phyloP scores from a whole-genome alignment of 1,284 basidiomycete genomes.

The Bondarzewia mesenterica region DNA sequence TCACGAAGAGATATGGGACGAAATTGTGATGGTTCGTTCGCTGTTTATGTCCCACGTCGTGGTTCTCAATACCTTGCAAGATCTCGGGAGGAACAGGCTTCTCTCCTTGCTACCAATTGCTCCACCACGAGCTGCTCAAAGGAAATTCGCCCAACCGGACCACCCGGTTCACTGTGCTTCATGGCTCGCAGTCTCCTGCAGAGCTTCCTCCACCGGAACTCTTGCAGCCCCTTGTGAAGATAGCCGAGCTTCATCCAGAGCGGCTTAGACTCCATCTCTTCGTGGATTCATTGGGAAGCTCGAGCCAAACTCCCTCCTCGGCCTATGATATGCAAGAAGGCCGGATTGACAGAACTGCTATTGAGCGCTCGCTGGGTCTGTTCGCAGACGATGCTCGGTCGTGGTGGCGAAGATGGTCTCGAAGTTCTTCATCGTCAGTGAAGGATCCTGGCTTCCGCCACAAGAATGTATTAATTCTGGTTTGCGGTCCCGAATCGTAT shows the following conservation, averaged over 20 bases:
- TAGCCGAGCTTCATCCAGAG: slow-evolving; percentile 42
- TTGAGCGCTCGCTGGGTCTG: slow-evolving; percentile 25
- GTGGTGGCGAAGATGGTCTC: slow-evolving; percentile 5
- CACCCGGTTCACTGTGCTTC: slow-evolving; percentile 62
- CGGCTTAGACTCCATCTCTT: slow-evolving; percentile 50
- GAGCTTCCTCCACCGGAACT: slow-evolving; percentile 62
- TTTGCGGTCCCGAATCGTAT: slow-evolving; percentile 76
- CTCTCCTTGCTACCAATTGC: slow-evolving; percentile 70
- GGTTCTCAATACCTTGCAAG: slow-evolving; percentile 26
- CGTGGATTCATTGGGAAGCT: slow-evolving; percentile 39
- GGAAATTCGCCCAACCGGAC: slow-evolving; percentile 24
- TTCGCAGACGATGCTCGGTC: slow-evolving; percentile 1
- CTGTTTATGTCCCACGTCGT: background rate
- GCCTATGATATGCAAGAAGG: slow-evolving; percentile 31
- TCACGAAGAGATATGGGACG: slow-evolving; percentile 58
- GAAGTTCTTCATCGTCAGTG: background rate
- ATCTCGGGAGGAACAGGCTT: slow-evolving; percentile 81
- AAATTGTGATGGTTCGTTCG: slow-evolving; percentile 64
- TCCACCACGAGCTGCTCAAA: slow-evolving; percentile 32
- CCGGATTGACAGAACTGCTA: slow-evolving; percentile 40
- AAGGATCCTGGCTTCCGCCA: slow-evolving; percentile 9
- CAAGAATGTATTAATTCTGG: slow-evolving; percentile 48
- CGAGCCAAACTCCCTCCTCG: slow-evolving; percentile 14
- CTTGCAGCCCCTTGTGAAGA: slow-evolving; percentile 39
- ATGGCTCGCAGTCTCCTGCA: slow-evolving; percentile 49